Conservation (phyloP, 495 filamentous ascomycete genomes). For the Pyrenopolyporus hunteri region DNA sequence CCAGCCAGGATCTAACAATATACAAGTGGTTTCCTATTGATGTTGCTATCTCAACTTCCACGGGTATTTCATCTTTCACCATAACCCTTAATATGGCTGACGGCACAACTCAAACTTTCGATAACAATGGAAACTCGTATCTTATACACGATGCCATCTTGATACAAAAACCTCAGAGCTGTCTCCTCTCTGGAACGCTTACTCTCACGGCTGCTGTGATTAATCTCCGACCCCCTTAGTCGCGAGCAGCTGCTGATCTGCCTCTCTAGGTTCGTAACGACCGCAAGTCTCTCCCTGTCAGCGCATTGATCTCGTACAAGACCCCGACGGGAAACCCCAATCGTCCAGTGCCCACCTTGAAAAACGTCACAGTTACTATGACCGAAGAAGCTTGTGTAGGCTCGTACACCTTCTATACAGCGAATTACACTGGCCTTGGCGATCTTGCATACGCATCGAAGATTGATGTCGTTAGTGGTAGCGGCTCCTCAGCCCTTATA, state of each 20-base stretch:
- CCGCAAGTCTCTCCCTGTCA: conserved; percentile 48
- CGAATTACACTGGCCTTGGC: conserved; percentile 51
- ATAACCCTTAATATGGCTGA: conserved; percentile 49
- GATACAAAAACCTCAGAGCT: conserved; percentile 55
- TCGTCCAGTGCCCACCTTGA: conserved; percentile 57
- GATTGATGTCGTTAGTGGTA: conserved; percentile 55
- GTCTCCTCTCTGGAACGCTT: conserved; percentile 51
- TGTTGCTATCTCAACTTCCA: conserved; percentile 42
- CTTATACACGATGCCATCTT: conserved; percentile 51
- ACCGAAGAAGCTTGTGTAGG: conserved; percentile 56
- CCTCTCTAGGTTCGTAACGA: conserved; percentile 56
- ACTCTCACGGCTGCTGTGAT: conserved; percentile 50
- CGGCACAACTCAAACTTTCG: conserved; percentile 47
- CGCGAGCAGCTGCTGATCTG: conserved; percentile 23
- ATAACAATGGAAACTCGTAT: conserved; percentile 57
- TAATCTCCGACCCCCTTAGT: neutral
- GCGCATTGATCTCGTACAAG: conserved; percentile 56
- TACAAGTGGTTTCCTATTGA: conserved; percentile 53
- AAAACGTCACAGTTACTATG: conserved; percentile 53
- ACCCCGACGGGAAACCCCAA: conserved; percentile 48
- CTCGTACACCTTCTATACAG: conserved; percentile 59
- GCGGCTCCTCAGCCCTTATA: conserved; percentile 31
- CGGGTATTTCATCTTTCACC: conserved; percentile 56
- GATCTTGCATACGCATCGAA: conserved; percentile 56
- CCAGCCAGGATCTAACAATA: conserved; percentile 15